These are phyloP conservation scores for Peniophora sp. DNA, from an alignment of 1,284 basidiomycete genomes.

Conservation along the genomic window DNA sequence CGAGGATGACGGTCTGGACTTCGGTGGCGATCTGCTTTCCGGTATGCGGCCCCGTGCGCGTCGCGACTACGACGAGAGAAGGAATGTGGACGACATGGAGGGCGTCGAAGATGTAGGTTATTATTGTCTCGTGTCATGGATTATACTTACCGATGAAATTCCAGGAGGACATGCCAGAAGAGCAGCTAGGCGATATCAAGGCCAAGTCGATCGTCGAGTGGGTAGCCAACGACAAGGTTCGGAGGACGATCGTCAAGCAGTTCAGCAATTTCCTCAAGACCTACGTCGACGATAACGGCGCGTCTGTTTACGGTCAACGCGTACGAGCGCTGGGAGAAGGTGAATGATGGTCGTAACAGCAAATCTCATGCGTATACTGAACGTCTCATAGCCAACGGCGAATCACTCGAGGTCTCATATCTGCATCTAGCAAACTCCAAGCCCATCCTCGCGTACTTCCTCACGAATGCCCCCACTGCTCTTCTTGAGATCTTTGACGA, in stretches of 20 bases:
- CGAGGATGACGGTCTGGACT: conserved; percentile 17
- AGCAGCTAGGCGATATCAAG: conserved; percentile 96
- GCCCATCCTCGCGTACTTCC: conserved; percentile 94
- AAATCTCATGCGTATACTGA: conserved; percentile 1
- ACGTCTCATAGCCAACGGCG: conserved; percentile 71
- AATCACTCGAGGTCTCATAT: conserved; percentile 96
- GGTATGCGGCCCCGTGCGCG: conserved; percentile 76
- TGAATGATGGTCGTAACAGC: conserved; percentile 33
- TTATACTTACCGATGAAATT: conserved; percentile 5
- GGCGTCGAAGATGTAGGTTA: conserved; percentile 71
- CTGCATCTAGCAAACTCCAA: conserved; percentile 86
- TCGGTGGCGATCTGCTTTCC: conserved; percentile 37
- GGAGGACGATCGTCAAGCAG: conserved; percentile 84
- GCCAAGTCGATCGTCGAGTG: conserved; percentile 95
- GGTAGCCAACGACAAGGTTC: conserved; percentile 90
- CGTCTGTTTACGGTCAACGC: conserved; percentile 90
- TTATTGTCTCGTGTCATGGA: background rate
- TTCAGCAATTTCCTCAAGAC: conserved; percentile 96
- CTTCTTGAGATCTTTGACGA: conserved; percentile 96
- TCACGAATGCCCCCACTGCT: conserved; percentile 88
- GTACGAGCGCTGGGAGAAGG: conserved; percentile 94
- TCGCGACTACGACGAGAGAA: conserved; percentile 83
- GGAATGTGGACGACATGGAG: conserved; percentile 79
- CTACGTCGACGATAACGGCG: conserved; percentile 86
- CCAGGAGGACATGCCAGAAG: conserved; percentile 83